Percentiles rank a stretch among this genome's conserved stretches.
Evolutionary conservation across 192 early-diverging fungal species (phyloP).

Genomic region (Rhizophagus sp.): DNA sequence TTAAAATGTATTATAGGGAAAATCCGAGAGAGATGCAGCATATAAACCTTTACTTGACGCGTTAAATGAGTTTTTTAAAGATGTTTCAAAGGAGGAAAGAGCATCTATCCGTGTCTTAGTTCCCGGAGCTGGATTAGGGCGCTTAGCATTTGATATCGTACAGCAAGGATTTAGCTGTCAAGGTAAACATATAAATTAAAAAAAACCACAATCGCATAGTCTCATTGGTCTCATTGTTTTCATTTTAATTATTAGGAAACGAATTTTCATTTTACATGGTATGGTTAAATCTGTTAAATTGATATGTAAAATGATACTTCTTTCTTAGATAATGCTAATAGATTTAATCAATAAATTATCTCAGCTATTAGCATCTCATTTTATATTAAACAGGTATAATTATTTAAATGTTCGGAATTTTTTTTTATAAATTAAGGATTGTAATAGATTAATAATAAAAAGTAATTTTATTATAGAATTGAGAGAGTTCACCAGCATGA

Average conservation of each 20-base stretch:
- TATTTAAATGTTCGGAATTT: background rate
- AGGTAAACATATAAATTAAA: constrained; percentile 44
- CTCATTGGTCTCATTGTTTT: constrained; percentile 15
- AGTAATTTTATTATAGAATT: constrained; percentile 40
- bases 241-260: constrained; percentile 60
- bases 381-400: constrained; percentile 80
- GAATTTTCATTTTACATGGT: constrained; percentile 98
- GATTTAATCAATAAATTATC: background rate
- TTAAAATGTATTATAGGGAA: constrained; percentile 49
- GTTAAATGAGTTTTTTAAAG: constrained; percentile 60
- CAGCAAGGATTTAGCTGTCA: constrained; percentile 72
- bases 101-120: constrained; percentile 75
- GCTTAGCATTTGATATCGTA: constrained; percentile 92
- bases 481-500: constrained; percentile 54
- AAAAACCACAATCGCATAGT: background rate
- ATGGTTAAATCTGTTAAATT: background rate
- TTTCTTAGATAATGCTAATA: background rate
- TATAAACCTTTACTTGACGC: constrained; percentile 82
- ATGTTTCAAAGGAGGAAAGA: constrained; percentile 53
- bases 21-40: constrained; percentile 71
- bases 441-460: background rate
- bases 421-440: background rate
- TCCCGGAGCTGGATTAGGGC: constrained; percentile 95
- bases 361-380: constrained; percentile 86
- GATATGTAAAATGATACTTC: constrained; percentile 11